Base-by-base conservation (phyloP, 306 rosid species). In the Corylus heterophylla region DNA sequence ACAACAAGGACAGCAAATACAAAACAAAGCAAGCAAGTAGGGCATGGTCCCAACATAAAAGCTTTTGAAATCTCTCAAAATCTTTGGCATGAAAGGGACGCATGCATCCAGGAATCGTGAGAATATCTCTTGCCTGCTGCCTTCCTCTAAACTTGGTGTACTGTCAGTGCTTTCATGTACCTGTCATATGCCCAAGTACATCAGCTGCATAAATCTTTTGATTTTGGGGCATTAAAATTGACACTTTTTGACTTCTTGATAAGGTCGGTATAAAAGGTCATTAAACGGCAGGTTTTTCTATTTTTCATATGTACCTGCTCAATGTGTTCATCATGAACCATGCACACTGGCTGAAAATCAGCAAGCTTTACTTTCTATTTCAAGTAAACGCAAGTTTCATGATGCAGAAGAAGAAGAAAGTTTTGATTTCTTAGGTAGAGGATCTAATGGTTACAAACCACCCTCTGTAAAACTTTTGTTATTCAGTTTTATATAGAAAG, bases 211-310 rank as follows among this genome's bases (percentile, higher is more conserved):
- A 31, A 14, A 14, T 16, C 25, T 64, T 64, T 64, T 35, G 25
- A 64, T 35, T 35, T 64, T 64, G 70, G 68, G 48, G 48, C 70
- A 64, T 25, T 64, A 13, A 67, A 67, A 29, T 18, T 67, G 51
- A 44, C 50, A 67, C 29, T 4, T 42, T 18, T 67, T 67, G 72
- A 67, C 72, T 17, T 67, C 49, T 6, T 52, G 18, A 20, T 16
- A 12, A 52, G 18, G 18, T 52, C 5, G 56, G 4, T 14, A 18
- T 48, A 22, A 22, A 51, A 20, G 29, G 29, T 58, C 12, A 4
- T 8, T 5, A n/a, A 7, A 6, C 13, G 6, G 9, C 4, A 56
- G 22, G 63, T 2, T 2, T 12, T 59, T 16, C 5, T 10, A 59
- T 12, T 10, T 22, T 59, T 27, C 7, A 7, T 12, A 22, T 59